Conservation (phyloP, 108 stramenopile species). For the Schizochytrium sp. region DNA sequence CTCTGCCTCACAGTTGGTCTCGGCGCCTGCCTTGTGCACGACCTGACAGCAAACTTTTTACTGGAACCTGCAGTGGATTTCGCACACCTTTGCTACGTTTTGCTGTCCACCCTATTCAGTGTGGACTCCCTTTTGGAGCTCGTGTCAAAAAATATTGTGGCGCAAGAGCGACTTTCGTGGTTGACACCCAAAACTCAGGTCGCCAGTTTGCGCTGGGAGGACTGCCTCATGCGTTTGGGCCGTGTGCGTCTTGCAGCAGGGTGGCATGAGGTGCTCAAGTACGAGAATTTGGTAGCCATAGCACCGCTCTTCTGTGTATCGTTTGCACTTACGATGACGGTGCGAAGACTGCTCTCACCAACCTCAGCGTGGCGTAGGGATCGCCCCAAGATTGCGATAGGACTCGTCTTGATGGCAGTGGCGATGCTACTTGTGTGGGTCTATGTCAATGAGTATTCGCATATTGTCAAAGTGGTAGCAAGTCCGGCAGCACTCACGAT, state of each 20-base stretch:
- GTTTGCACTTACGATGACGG: constrained; percentile 23
- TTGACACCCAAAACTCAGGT: not conserved
- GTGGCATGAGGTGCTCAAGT: not conserved
- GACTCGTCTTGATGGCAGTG: not conserved
- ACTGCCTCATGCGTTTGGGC: constrained; percentile 8
- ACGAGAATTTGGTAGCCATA: not conserved
- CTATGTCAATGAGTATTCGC: no score
- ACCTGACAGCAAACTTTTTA: not conserved
- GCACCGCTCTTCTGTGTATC: constrained; percentile 40
- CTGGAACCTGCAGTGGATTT: constrained; percentile 33
- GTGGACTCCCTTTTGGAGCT: constrained; percentile 47
- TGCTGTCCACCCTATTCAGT: constrained; percentile 31
- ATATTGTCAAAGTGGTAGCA: not conserved
- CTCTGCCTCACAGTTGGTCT: constrained; percentile 54
- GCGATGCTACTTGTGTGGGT: no score
- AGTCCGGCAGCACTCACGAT: constrained; percentile 52
- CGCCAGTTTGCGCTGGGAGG: not conserved
- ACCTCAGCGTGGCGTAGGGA: not conserved
- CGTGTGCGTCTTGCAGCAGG: constrained; percentile 1
- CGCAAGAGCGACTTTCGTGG: not conserved
- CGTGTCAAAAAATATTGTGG: not conserved
- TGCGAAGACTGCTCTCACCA: constrained; percentile 28
- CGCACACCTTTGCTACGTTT: constrained; percentile 26
- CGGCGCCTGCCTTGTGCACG: constrained; percentile 47
- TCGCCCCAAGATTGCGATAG: not conserved